Percentiles rank a stretch among this genome's conserved stretches.
Evolutionary conservation across 2,329 filamentous ascomycete genomes (phyloP).

Genomic region (Biscogniauxia sp.): DNA sequence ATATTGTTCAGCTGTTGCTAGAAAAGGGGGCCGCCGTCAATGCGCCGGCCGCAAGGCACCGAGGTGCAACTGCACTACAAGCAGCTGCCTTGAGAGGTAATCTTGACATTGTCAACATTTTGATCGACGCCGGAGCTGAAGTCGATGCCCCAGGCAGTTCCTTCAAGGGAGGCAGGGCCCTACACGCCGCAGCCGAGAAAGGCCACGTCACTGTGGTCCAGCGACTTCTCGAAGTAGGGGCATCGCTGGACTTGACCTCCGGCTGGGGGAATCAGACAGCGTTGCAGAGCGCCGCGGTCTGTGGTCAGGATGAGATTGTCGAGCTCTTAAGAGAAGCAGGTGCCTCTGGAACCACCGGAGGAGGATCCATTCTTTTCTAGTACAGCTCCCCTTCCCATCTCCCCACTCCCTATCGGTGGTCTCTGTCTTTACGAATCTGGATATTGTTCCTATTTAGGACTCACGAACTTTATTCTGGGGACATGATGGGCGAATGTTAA

Average conservation of each 20-base stretch:
- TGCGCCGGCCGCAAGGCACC: conserved; percentile 33
- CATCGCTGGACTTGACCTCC: conserved; percentile 34
- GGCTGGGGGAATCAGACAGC: conserved; percentile 32
- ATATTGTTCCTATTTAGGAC: too few relatives aligned
- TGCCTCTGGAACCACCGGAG: conserved; percentile 12
- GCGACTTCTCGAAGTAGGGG: conserved; percentile 35
- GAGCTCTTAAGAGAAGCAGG: conserved; percentile 40
- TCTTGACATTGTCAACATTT: conserved; percentile 20
- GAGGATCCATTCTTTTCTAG: conserved; percentile 22
- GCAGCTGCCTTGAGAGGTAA: conserved; percentile 32
- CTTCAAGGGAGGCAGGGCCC: conserved; percentile 37
- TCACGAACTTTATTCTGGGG: too few relatives aligned
- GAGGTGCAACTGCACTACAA: conserved; percentile 40
- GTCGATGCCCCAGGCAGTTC: conserved; percentile 32
- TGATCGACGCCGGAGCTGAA: conserved; percentile 31
- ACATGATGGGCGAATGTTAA: too few relatives aligned
- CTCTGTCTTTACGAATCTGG: background rate
- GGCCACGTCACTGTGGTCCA: conserved; percentile 27
- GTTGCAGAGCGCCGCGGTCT: conserved; percentile 35
- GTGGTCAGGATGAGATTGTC: conserved; percentile 39
- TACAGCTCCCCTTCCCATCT: background rate
- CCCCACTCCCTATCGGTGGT: too few relatives aligned
- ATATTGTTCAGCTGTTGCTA: conserved; percentile 29
- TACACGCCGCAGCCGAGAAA: conserved; percentile 35
- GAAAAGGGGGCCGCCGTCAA: conserved; percentile 33